Evolutionary conservation across 345 rosid species (phyloP).

Genomic region (Pseudoturritis turrita): DNA sequence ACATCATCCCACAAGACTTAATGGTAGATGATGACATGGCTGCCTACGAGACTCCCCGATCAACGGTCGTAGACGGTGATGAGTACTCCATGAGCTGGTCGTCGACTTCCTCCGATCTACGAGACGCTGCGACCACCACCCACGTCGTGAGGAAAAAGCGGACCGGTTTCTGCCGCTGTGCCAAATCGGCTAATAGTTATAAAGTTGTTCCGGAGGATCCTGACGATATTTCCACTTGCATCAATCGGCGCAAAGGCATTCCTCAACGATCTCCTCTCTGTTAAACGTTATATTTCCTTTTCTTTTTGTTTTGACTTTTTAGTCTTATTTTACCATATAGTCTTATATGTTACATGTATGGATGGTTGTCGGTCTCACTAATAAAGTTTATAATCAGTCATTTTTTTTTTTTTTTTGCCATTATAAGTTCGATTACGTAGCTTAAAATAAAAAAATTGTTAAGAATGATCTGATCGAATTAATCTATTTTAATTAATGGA

Average conservation of each 20-base stretch:
- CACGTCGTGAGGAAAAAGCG: slow-evolving; percentile 70
- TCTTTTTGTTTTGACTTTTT: background rate
- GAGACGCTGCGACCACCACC: slow-evolving; percentile 24
- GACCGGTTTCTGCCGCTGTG: slow-evolving; percentile 56
- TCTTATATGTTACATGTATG: slow-evolving; percentile 26
- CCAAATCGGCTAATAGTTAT: slow-evolving; percentile 44
- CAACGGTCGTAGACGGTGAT: slow-evolving; percentile 69
- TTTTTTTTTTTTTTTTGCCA: background rate
- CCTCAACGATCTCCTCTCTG: slow-evolving; percentile 93
- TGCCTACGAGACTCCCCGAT: slow-evolving; percentile 48
- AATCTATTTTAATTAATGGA: background rate
- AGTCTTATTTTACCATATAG: slow-evolving; percentile 18
- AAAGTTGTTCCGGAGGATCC: slow-evolving; percentile 44
- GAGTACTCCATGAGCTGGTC: slow-evolving; percentile 83
- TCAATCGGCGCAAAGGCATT: slow-evolving; percentile 84
- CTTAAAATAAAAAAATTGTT: background rate
- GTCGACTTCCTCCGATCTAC: slow-evolving; percentile 49
- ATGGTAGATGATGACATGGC: slow-evolving; percentile 51
- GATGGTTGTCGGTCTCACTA: slow-evolving; percentile 6
- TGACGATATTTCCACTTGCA: slow-evolving; percentile 54
- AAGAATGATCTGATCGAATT: background rate
- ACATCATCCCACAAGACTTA: slow-evolving; percentile 75
- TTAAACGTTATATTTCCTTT: slow-evolving; percentile 27
- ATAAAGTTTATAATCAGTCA: slow-evolving; percentile 6
- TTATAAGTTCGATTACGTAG: background rate